Percentiles rank a stretch among this genome's conserved stretches.
These are phyloP conservation scores for Penstemon newberryi DNA, from an alignment of 257 asterid genomes.

Conservation along the genomic window DNA sequence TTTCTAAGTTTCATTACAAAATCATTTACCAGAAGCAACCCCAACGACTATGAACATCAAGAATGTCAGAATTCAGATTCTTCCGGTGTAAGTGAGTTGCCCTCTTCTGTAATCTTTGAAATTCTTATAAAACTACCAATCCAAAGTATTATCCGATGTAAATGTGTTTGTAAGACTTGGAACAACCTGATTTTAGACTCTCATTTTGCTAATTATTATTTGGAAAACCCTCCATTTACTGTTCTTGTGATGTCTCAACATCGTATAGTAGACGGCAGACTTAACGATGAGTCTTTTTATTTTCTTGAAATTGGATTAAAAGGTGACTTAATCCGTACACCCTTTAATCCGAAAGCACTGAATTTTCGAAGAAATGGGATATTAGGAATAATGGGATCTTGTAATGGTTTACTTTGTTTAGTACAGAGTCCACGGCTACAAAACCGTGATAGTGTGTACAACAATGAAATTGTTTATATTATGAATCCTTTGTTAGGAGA, in stretches of 20 bases:
- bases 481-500: conserved; percentile 22
- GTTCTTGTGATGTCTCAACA: too few species aligned
- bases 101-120: neutral
- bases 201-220: neutral
- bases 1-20: too few species aligned
- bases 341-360: neutral
- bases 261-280: too few species aligned
- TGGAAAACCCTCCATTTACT: neutral
- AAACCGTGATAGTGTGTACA: neutral
- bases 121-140: neutral
- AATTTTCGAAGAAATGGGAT: neutral
- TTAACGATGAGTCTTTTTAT: neutral
- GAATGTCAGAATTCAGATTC: neutral
- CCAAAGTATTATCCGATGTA: neutral
- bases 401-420: conserved; percentile 28
- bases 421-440: neutral
- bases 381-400: conserved; percentile 6
- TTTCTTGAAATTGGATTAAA: neutral
- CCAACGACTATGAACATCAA: neutral
- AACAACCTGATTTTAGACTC: neutral
- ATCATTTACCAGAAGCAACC: too few species aligned
- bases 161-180: conserved; percentile 9
- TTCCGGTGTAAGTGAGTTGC: neutral
- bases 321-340: neutral
- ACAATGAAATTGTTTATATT: conserved; percentile 19